Percentiles rank a stretch among this genome's conserved stretches.
Conservation (phyloP, 345 rosid species). For the Populus davidiana region DNA sequence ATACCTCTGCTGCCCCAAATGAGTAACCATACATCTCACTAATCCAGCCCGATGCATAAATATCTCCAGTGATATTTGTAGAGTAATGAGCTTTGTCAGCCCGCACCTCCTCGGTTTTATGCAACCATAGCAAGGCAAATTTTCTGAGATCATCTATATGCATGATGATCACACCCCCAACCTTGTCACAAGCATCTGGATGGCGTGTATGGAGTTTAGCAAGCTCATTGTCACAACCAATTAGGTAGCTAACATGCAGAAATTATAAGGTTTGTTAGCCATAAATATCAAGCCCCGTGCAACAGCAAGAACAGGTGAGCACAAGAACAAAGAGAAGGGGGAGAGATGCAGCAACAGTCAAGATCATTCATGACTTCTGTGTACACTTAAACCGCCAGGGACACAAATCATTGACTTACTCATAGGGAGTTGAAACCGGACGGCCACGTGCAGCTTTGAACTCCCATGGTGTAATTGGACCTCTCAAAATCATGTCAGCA, state of each 20-base stretch:
- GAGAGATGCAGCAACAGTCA: background rate
- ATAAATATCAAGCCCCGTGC: background rate
- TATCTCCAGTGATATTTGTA: slow-evolving; percentile 84
- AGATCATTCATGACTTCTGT: background rate
- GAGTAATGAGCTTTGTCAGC: slow-evolving; percentile 94
- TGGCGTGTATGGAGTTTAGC: slow-evolving; percentile 88
- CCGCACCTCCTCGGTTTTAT: slow-evolving; percentile 92
- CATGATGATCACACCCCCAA: slow-evolving; percentile 96
- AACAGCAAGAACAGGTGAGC: background rate
- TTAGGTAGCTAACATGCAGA: slow-evolving; percentile 65
- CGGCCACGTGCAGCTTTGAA: slow-evolving; percentile 83
- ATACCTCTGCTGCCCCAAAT: slow-evolving; percentile 99
- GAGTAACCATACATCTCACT: slow-evolving; percentile 99
- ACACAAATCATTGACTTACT: slow-evolving; percentile 44
- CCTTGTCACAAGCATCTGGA: slow-evolving; percentile 94
- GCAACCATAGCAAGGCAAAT: slow-evolving; percentile 91
- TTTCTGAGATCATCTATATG: slow-evolving; percentile 90
- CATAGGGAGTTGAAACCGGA: slow-evolving; percentile 98
- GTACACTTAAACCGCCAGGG: background rate
- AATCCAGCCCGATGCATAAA: slow-evolving; percentile 92
- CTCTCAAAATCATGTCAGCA: slow-evolving; percentile 96
- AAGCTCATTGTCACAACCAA: slow-evolving; percentile 92
- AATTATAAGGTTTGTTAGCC: background rate
- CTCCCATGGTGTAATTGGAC: slow-evolving; percentile 98
- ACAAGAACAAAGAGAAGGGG: background rate